Evolutionary conservation across 345 rosid genomes (phyloP), one percentile per base, ranked within the genome.

Genomic region (Kernera saxatilis): DNA sequence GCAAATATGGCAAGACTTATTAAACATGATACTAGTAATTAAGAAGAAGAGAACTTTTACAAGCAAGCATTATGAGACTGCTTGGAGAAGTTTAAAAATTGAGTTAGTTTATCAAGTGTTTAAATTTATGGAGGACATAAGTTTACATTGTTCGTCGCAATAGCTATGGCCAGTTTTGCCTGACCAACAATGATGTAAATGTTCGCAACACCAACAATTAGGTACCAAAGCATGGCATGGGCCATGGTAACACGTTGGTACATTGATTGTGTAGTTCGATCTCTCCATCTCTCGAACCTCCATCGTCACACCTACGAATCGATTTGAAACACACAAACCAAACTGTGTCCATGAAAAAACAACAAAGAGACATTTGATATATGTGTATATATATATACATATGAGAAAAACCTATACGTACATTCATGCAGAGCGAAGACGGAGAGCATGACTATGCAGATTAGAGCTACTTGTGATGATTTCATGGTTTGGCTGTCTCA

Each of bases 401-500:
- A 14, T 13, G 43, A 41, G 40, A 40, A 30, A 41, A 27, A 26
- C 0, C 1, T 58, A 49, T 59, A 50, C 60, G 2, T 40, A 70
- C 75, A 71, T 18, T 60, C 33, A 39, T 71, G 61, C 8, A 50
- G 2, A 21, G 17, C 15, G 17, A 71, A 50, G 23, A 71, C 19
- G 11, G 75, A 50, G 14, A 70, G 40, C 59, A 59, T 23, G 35
- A 58, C 4, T 35, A 48, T 59, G 40, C 58, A 70, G n/a, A 50
- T 36, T 8, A 70, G 22, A 71, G 51, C 41, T 12, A 39, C 4
- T 8, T 71, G 75, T 39, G 53, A 71, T 27, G 66, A 58, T 36
- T 48, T 58, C 74, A 70, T 70, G 26, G 48, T 70, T 46, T 54
- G 13, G 54, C 4, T 43, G 33, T 19, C 10, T 64, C 54, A 36